Evolutionary conservation across 192 early-diverging fungal species (phyloP).

Genomic region (Backusella mclennaniae): DNA sequence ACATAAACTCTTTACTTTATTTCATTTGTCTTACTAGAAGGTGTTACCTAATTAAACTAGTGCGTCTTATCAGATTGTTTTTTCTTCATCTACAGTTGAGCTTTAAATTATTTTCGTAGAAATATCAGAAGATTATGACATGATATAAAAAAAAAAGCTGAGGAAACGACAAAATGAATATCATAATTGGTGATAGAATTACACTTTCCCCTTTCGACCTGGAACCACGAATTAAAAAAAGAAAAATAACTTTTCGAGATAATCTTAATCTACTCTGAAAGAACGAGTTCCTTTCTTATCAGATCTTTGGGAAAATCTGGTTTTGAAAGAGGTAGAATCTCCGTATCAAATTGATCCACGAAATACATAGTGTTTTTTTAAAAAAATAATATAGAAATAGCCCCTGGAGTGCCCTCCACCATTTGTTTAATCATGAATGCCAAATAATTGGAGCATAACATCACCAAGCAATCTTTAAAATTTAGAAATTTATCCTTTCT

Average conservation of each 20-base stretch:
- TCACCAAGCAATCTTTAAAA: no score
- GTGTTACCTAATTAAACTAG: not conserved
- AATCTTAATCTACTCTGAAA: not conserved
- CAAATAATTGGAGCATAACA: no score
- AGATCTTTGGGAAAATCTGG: not conserved
- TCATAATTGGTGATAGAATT: not conserved
- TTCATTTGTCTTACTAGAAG: not conserved
- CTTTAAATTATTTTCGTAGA: not conserved
- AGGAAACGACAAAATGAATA: not conserved
- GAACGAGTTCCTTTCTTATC: not conserved
- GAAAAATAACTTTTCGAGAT: not conserved
- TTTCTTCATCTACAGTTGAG: not conserved
- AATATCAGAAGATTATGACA: not conserved
- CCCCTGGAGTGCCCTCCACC: not conserved
- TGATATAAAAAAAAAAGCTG: not conserved
- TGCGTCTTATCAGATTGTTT: not conserved
- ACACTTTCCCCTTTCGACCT: not conserved
- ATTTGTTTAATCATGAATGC: no score
- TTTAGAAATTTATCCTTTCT: no score
- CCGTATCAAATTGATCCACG: not conserved
- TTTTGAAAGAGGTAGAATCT: not conserved
- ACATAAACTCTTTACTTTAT: not conserved
- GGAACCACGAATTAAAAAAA: not conserved
- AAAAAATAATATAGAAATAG: not conserved
- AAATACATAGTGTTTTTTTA: not conserved